Evolutionary conservation across 495 filamentous ascomycete species (phyloP), one percentile per base, ranked within the genome.

Genomic region (Aspergillus kassunensis): DNA sequence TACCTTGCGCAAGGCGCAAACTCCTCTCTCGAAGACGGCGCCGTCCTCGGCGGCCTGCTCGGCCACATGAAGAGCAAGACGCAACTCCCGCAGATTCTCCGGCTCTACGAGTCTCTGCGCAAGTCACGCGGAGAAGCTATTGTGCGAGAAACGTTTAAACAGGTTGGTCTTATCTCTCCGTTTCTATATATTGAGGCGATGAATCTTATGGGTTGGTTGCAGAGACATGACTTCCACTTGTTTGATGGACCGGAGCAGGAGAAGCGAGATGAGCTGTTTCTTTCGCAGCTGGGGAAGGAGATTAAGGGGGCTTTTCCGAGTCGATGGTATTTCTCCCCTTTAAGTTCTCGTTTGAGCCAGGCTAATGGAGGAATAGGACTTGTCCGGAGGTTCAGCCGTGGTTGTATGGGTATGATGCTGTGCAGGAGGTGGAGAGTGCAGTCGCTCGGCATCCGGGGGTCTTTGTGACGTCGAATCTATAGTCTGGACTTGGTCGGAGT

Each of bases 401-500:
- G 67, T 44, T 85, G 40, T 85, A 79, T 51, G 80, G 79, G n/a
- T 84, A 85, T 47, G 79, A 85, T 64, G 78, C 80, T 8, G 75
- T 80, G 48, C 65, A 64, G 31, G 81, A 81, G 56, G 81, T 78
- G 1, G 75, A 83, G 54, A 68, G 69, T 25, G 80, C 70, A 2
- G 79, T 76, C 27, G 56, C 53, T 51, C 42, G 62, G 44, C 66
- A 75, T 52, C 59, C 62, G 7, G 57, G 43, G 9, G 18, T 71
- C 13, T 71, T 69, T 40, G 33, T 33, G 7, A 11, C 30, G 30
- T 33, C 30, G 30, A 33, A 33, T 33, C 10, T 33, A 11, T 33
- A 33, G n/a, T n/a, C n/a, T n/a, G n/a, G n/a, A n/a, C n/a, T n/a
- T n/a, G n/a, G n/a, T n/a, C n/a, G n/a, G n/a, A n/a, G n/a, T n/a